Conservation (phyloP, 805 yeast genomes). For the Millerago galiae region DNA sequence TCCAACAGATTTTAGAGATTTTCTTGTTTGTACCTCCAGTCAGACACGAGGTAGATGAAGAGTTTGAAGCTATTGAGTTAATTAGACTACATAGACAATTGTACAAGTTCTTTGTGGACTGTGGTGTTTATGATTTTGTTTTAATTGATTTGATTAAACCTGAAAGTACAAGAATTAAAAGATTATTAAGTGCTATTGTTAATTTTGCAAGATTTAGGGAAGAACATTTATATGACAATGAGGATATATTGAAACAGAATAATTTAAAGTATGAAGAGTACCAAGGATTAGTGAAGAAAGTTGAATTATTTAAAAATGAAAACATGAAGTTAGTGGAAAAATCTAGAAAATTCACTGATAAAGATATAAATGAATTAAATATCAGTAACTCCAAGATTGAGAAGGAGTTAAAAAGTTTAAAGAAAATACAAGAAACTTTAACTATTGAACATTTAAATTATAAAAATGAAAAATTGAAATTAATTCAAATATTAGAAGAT, state of each 20-base stretch:
- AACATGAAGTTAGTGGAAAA: too few relatives aligned
- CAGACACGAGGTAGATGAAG: conserved; percentile 24
- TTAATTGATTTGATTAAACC: conserved; percentile 73
- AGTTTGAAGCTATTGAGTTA: conserved; percentile 38
- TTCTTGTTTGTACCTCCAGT: conserved; percentile 41
- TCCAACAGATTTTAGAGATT: conserved; percentile 55
- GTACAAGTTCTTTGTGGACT: conserved; percentile 54
- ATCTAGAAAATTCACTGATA: not conserved
- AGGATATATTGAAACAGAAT: conserved; percentile 48
- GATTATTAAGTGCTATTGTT: conserved; percentile 74
- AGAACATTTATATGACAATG: conserved; percentile 65
- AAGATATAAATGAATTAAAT: conserved; percentile 34
- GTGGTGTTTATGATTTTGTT: conserved; percentile 75
- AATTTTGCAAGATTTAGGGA: conserved; percentile 83
- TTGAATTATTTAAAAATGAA: conserved; percentile 16
- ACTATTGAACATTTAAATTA: conserved; percentile 58
- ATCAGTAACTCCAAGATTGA: conserved; percentile 52
- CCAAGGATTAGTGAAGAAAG: conserved; percentile 36
- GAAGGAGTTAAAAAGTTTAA: conserved; percentile 52
- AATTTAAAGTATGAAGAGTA: conserved; percentile 43
- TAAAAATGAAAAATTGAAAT: conserved; percentile 52
- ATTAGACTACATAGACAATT: conserved; percentile 55
- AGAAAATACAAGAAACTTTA: conserved; percentile 54
- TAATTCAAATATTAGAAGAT: conserved; percentile 56
- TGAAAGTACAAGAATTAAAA: conserved; percentile 55